A percentile compares a stretch with the other conserved stretches of the same genome.
Evolutionary conservation across 2,329 filamentous ascomycete genomes (phyloP).

Genomic region (Fusarium bactridioides): DNA sequence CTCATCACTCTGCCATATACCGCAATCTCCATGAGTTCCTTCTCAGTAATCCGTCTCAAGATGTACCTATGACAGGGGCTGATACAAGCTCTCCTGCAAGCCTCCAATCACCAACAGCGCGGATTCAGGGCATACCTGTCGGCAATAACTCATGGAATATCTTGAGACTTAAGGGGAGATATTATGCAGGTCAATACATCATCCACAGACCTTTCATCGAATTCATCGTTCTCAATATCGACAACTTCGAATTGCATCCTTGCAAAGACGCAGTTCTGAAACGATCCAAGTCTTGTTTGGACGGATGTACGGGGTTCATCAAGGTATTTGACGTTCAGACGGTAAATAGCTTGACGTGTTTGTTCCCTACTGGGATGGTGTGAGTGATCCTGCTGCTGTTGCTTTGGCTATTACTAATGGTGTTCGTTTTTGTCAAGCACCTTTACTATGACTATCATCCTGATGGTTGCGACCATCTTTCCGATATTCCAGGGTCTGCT

Average conservation of each 20-base stretch:
- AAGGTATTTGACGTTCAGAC: constrained; percentile 40
- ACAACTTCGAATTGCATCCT: constrained; percentile 37
- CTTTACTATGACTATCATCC: constrained; percentile 34
- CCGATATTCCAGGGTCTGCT: not conserved
- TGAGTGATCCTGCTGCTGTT: constrained; percentile 5
- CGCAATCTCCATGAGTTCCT: constrained; percentile 40
- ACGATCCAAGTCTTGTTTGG: constrained; percentile 34
- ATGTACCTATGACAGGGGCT: not conserved
- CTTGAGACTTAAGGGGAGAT: constrained; percentile 39
- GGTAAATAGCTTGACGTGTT: constrained; percentile 38
- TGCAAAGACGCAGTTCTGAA: constrained; percentile 32
- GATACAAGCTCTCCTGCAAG: not conserved
- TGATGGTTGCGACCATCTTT: constrained; percentile 39
- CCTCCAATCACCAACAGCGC: not conserved
- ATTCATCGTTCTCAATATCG: constrained; percentile 39
- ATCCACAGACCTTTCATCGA: constrained; percentile 45
- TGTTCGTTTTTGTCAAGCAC: not conserved
- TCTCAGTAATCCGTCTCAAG: not conserved
- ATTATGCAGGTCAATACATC: constrained; percentile 44
- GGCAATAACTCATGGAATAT: constrained; percentile 46
- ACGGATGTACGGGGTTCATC: constrained; percentile 39
- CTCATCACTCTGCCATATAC: constrained; percentile 41
- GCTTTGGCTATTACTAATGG: not conserved
- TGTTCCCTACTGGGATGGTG: constrained; percentile 45
- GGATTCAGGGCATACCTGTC: not conserved